Evolutionary conservation across 108 stramenopile genomes (phyloP).

Genomic region (Nitzschia sp.): DNA sequence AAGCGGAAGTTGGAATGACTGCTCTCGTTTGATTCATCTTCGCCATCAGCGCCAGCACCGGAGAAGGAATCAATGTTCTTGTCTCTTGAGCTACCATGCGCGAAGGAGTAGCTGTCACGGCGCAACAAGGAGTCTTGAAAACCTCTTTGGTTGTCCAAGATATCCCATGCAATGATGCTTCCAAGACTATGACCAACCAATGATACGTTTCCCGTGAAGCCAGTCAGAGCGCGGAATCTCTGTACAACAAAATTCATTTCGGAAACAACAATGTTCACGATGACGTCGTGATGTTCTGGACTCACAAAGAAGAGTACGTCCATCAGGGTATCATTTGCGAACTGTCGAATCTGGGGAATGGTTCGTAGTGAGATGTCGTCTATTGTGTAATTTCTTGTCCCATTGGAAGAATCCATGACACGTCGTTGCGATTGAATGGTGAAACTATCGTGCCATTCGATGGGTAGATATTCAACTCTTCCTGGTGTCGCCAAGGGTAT

Average conservation of each 20-base stretch:
- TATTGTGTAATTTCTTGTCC: conserved; percentile 29
- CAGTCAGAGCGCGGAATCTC: conserved; percentile 46
- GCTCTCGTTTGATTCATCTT: neutral
- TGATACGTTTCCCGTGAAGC: conserved; percentile 51
- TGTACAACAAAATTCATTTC: conserved; percentile 67
- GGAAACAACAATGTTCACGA: conserved; percentile 56
- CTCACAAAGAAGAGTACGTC: conserved; percentile 76
- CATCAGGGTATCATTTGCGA: conserved; percentile 79
- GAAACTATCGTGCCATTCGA: conserved; percentile 81
- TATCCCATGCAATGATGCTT: conserved; percentile 69
- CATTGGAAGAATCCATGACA: neutral
- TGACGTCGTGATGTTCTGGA: conserved; percentile 65
- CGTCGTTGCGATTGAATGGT: conserved; percentile 49
- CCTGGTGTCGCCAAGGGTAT: conserved; percentile 7
- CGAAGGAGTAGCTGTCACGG: neutral
- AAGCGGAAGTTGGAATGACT: neutral
- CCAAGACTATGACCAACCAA: conserved; percentile 60
- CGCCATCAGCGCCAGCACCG: neutral
- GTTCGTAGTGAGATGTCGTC: conserved; percentile 68
- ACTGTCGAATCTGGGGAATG: conserved; percentile 69
- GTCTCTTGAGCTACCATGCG: neutral
- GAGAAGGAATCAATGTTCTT: neutral
- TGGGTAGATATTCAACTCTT: conserved; percentile 71
- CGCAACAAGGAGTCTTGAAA: conserved; percentile 9
- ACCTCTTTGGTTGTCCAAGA: conserved; percentile 50